Base-by-base conservation (phyloP, 1,284 basidiomycete species). In the Inonotus hispidus region DNA sequence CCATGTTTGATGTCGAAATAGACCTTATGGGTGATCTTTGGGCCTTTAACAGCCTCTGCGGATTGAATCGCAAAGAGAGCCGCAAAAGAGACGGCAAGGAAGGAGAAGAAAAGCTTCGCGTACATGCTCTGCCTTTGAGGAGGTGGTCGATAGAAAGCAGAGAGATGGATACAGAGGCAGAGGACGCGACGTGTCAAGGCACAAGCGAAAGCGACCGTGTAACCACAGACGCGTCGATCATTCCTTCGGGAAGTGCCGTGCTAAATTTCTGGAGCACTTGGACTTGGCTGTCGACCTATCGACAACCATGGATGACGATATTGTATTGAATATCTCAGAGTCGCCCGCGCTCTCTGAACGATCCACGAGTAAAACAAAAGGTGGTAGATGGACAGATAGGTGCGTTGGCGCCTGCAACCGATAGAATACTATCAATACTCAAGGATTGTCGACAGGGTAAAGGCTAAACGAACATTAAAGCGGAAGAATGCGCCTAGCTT, bases 1-100 rank as follows among this genome's bases (percentile, higher is more conserved):
- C 92, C 93, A 74, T 96, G 93, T 69, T 90, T 86, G 64, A 97
- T 88, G 75, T 97, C 94, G 70, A 97, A 97, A 81, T 87, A 97
- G 69, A 97, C 90, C 77, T 90, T 93, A 83, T 92, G 77, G 55
- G 94, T 95, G 70, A 97, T 87, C 76, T 82, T 86, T 16, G 94
- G 94, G 16, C 87, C 85, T 67, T 88, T 91, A 14, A 80, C 81
- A n/a, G 88, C 88, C 68, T 90, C 87, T 19, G 77, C 88, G 53
- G 80, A 81, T 69, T 82, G 83, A 37, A 79, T 82, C 67, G 79
- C 89, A 73, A 89, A 85, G 67, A 92, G 77, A 0, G 88, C 85
- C 14, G 81, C 81, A 62, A 92, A 63, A 53, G 88, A 80, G 59
- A 88, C 74, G 63, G 88, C 71, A 63, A 90, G 68, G 63, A 90